phyloP scores from a whole-genome alignment of 164 flowering plant species.

The Annona cherimola region DNA sequence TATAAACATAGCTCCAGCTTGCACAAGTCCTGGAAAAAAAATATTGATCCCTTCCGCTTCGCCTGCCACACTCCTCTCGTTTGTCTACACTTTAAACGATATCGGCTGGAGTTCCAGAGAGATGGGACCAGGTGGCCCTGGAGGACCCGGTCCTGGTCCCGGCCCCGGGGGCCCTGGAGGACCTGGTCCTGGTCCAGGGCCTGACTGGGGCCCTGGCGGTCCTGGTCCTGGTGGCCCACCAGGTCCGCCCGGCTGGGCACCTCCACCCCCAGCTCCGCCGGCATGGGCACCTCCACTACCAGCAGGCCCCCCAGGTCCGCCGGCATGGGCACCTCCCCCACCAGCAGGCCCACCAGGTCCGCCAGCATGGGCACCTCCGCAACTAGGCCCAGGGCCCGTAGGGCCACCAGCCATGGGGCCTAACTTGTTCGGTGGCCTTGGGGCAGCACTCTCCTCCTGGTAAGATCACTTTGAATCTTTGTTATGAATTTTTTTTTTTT shows the following conservation, averaged over 20 bases:
- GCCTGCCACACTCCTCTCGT: too few species aligned
- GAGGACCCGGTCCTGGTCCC: not conserved
- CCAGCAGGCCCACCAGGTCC: conserved; percentile 1
- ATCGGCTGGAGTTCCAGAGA: not conserved
- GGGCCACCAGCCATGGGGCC: not conserved
- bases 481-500: too few species aligned
- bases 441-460: not conserved
- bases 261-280: not conserved
- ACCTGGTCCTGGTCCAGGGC: not conserved
- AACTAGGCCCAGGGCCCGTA: not conserved
- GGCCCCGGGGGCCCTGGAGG: not conserved
- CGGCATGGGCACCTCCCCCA: not conserved
- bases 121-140: conserved; percentile 1
- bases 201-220: not conserved
- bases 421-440: not conserved
- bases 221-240: not conserved
- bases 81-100: too few species aligned
- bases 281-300: too few species aligned
- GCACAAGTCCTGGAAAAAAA: too few species aligned
- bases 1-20: too few species aligned
- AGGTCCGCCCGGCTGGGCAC: not conserved
- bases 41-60: too few species aligned
- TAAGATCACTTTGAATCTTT: not conserved
- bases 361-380: not conserved
- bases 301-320: not conserved